Evolutionary conservation across 2,329 filamentous ascomycete genomes (phyloP).

Genomic region (Elsinoe ampelina): DNA sequence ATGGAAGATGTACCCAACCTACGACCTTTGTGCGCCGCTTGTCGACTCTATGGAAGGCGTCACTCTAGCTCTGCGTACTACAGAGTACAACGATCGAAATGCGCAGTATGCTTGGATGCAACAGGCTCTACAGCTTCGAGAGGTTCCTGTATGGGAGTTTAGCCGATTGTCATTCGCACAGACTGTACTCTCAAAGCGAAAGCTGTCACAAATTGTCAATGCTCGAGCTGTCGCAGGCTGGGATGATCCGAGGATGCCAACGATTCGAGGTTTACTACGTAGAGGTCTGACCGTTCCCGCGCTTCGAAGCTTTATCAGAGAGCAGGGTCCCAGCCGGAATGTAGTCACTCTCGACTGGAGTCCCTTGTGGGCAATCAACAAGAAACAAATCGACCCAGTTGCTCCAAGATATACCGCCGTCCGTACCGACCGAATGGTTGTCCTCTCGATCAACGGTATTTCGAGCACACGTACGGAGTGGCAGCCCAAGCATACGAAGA

Average conservation of each 20-base stretch:
- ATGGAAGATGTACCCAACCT: constrained; percentile 83
- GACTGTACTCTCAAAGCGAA: constrained; percentile 77
- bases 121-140: constrained; percentile 60
- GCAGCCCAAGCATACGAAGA: constrained; percentile 76
- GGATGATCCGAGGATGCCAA: constrained; percentile 83
- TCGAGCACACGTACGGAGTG: constrained; percentile 59
- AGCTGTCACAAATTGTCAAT: constrained; percentile 67
- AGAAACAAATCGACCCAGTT: constrained; percentile 44
- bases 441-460: constrained; percentile 45
- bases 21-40: constrained; percentile 77
- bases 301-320: constrained; percentile 73
- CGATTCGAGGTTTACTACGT: constrained; percentile 67
- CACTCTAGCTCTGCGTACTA: constrained; percentile 73
- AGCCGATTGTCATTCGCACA: constrained; percentile 74
- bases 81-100: constrained; percentile 81
- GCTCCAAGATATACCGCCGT: constrained; percentile 47
- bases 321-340: constrained; percentile 75
- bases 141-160: constrained; percentile 80
- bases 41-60: constrained; percentile 74
- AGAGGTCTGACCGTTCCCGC: constrained; percentile 72
- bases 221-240: constrained; percentile 72
- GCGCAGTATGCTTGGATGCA: constrained; percentile 82
- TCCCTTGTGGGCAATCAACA: constrained; percentile 47
- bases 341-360: constrained; percentile 80
- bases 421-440: constrained; percentile 60